Evolutionary conservation across 2,329 filamentous ascomycete species (phyloP), one percentile per base, ranked within the genome.

Genomic region (Pseudogymnoascus sp.): DNA sequence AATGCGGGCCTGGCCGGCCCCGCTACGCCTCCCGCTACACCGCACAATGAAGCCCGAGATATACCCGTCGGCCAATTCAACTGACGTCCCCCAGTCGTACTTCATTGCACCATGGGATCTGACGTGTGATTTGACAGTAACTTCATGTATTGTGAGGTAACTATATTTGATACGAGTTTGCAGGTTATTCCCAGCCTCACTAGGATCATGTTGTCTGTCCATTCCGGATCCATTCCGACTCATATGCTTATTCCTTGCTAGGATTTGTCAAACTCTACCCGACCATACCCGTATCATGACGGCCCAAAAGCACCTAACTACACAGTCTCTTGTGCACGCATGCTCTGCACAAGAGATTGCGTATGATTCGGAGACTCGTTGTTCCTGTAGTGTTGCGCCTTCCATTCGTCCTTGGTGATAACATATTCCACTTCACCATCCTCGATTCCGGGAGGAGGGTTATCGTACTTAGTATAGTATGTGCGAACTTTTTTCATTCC

Each of bases 381-480:
- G 9, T 33, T 16, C n/a, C 33, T 33, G 28, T 25, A 28, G 9
- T 33, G 25, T 3, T 55, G 49, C 4, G 25, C 3, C 8, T n/a
- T 33, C 49, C 49, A 55, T 14, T 33, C 49, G 9, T 55, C 49
- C n/a, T 18, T 55, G n/a, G 25, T 33, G 7, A 55, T 55, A 11
- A 55, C 9, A 18, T 33, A 55, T 55, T 55, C 49, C 25, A 55
- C 49, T 55, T 55, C 49, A 8, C 49, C 49, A 7, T 55, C 49
- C n/a, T 55, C 49, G 49, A 55, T 55, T 55, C 49, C 49, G 4
- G 49, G 49, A 33, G 49, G 49, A 31, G 49, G 49, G 16, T 55
- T 55, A n/a, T 55, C 49, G 49, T 55, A 55, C 16, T 55, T 55
- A 9, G n/a, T 55, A 55, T 33, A 8, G 49, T 55, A 55, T 12